Base-by-base conservation (phyloP, 768 basidiomycete species). In the Agrocybe pediades region DNA sequence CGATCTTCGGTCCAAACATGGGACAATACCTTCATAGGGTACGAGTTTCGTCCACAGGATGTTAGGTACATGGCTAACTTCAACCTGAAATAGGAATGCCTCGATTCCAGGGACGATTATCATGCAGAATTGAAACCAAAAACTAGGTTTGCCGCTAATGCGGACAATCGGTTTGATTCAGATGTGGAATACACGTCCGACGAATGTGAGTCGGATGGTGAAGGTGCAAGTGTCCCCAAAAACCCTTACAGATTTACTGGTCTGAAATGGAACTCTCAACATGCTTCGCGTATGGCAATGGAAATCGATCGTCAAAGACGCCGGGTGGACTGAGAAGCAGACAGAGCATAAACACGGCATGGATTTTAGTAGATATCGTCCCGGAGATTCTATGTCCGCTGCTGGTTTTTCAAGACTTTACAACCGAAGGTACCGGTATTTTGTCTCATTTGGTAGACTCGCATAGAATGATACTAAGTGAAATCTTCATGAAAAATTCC, bases 381-480 rank as follows among this genome's bases (percentile, higher is more conserved):
- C n/a, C n/a, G n/a, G n/a, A n/a, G n/a, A n/a, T n/a, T n/a, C n/a
- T n/a, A n/a, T n/a, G n/a, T n/a, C n/a, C n/a, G n/a, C n/a, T n/a
- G n/a, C n/a, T n/a, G n/a, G n/a, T n/a, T n/a, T n/a, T 36, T 36
- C 33, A 36, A 15, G 42, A 42, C 24, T 44, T 43, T 42, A 44
- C 11, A 21, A 30, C 7, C 25, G 8, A 29, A 9, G 20, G 15
- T n/a, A 9, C 1, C 17, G 33, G 24, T 9, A 41, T 19, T 17
- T 40, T 23, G 7, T n/a, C 20, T 19, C 39, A 41, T 39, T n/a
- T 62, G 39, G 41, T 78, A 77, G 1, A 76, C 62, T 25, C 76
- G 77, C 43, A 90, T 68, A 1, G 80, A 77, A 24, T 77, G 79
- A 63, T 91, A 76, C 44, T 88, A 29, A 29, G 7, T 9, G 9